Conservation (phyloP, 805 yeast genomes). For the Kodamaea lidongshanica region DNA sequence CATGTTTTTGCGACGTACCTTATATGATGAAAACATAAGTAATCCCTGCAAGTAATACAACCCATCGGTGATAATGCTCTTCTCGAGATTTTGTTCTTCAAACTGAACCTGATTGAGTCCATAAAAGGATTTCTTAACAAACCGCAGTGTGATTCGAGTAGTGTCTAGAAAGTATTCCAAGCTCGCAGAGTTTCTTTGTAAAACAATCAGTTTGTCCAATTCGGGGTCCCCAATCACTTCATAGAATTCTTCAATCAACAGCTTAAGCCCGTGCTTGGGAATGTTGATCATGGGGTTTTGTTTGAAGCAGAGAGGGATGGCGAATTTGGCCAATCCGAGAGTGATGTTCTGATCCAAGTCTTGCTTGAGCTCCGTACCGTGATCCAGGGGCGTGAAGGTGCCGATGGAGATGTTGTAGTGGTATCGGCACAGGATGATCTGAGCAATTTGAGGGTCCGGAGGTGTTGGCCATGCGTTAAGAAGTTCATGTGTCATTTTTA, state of each 20-base stretch:
- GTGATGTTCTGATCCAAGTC: slow-evolving; percentile 26
- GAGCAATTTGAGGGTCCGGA: slow-evolving; percentile 62
- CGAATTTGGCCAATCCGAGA: slow-evolving; percentile 37
- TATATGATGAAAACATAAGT: slow-evolving; percentile 61
- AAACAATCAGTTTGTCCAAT: slow-evolving; percentile 27
- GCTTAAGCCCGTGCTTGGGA: slow-evolving; percentile 67
- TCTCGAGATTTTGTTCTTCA: slow-evolving; percentile 19
- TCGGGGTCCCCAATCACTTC: slow-evolving; percentile 68
- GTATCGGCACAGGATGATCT: slow-evolving; percentile 71
- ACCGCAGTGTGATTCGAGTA: slow-evolving; percentile 36
- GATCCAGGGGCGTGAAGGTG: slow-evolving; percentile 60
- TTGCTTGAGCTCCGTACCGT: slow-evolving; percentile 34
- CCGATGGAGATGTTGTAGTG: slow-evolving; percentile 60
- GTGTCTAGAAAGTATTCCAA: slow-evolving; percentile 44
- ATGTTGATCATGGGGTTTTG: slow-evolving; percentile 54
- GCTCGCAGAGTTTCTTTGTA: slow-evolving; percentile 41
- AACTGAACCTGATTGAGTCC: slow-evolving; percentile 38
- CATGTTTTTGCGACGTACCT: slow-evolving; percentile 63
- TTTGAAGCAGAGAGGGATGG: slow-evolving; percentile 50
- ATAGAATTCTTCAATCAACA: slow-evolving; percentile 62
- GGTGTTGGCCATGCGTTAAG: slow-evolving; percentile 42
- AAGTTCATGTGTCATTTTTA: slow-evolving; percentile 52
- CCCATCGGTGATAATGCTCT: slow-evolving; percentile 40
- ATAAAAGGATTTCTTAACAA: slow-evolving; percentile 45
- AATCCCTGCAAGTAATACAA: slow-evolving; percentile 67